Conservation (phyloP, 2,329 filamentous ascomycete species). For the Dothiorella sarmentorum region DNA sequence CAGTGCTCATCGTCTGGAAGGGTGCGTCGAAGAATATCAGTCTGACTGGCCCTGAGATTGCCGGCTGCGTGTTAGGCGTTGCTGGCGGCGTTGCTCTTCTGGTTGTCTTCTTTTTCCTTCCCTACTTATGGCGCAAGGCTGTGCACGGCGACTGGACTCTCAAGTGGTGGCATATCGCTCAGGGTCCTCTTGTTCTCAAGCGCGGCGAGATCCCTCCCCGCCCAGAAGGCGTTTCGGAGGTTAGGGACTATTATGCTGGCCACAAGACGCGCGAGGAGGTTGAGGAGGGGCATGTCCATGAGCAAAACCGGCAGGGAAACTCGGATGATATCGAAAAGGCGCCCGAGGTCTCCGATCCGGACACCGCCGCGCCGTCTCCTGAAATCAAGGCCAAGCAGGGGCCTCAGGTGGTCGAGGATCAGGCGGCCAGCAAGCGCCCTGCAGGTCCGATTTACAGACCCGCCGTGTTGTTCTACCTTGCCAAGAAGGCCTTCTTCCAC, state of each 20-base stretch:
- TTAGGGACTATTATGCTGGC: constrained; percentile 57
- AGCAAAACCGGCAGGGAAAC: constrained; percentile 20
- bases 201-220: constrained; percentile 37
- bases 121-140: constrained; percentile 58
- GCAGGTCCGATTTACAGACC: constrained; percentile 44
- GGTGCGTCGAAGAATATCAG: constrained; percentile 45
- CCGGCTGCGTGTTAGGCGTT: constrained; percentile 54
- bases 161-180: constrained; percentile 52
- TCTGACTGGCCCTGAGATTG: constrained; percentile 49
- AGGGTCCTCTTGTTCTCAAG: constrained; percentile 52
- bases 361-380: not conserved
- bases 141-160: constrained; percentile 61
- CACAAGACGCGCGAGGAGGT: constrained; percentile 55
- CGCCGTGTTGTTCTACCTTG: constrained; percentile 44
- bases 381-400: not conserved
- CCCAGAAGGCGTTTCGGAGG: constrained; percentile 39
- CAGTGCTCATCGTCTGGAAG: constrained; percentile 43
- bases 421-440: constrained; percentile 9
- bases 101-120: constrained; percentile 54
- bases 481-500: constrained; percentile 48
- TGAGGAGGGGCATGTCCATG: constrained; percentile 26
- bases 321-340: constrained; percentile 30
- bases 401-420: not conserved
- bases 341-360: not conserved
- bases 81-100: constrained; percentile 51